Conservation (phyloP, 1,139 yeast species). For the Kazachstania sp. region DNA sequence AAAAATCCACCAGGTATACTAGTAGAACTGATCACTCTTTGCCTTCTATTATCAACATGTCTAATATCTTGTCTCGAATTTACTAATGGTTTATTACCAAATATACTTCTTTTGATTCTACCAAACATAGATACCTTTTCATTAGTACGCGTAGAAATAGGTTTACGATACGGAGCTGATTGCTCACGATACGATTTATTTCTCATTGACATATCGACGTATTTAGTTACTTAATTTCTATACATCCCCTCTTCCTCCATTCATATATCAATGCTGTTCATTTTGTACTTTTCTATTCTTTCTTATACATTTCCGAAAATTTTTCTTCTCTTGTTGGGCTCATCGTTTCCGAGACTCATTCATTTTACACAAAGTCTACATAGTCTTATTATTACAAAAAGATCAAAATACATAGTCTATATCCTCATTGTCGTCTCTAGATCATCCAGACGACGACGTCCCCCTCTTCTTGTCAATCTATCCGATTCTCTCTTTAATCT, state of each 20-base stretch:
- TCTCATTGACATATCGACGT: background rate
- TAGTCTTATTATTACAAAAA: background rate
- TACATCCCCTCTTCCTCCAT: no score
- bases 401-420: background rate
- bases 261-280: no score
- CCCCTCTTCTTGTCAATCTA: conserved; percentile 38
- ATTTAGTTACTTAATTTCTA: background rate
- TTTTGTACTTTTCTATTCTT: no score
- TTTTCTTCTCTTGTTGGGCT: no score
- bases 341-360: no score
- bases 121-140: conserved; percentile 6
- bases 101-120: background rate
- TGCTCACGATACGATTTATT: conserved; percentile 8
- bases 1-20: conserved; percentile 12
- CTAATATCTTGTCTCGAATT: background rate
- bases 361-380: no score
- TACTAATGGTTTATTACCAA: background rate
- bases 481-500: conserved; percentile 84
- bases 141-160: conserved; percentile 10
- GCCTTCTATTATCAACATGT: background rate
- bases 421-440: conserved; percentile 21
- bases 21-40: background rate
- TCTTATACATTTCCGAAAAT: no score
- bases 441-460: conserved; percentile 50
- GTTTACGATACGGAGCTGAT: conserved; percentile 22